Conservation (phyloP, 345 rosid genomes). For the Brassica napus region Da-Ae NC_063445.1:48437501-48438000, state of each 20-base stretch:
- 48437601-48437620: neutral
- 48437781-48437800: neutral
- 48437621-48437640: neutral
- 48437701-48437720: neutral
- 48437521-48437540: neutral
- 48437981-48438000: neutral
- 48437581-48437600: neutral
- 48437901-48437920: neutral
- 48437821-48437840: neutral
- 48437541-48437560: neutral
- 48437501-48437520: neutral
- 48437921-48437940: neutral
- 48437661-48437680: neutral
- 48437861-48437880: neutral
- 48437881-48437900: conserved; percentile 1
- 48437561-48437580: neutral
- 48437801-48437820: neutral
- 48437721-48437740: neutral
- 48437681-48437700: neutral
- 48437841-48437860: neutral
- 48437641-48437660: neutral
- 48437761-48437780: conserved; percentile 1
- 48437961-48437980: neutral
- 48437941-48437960: neutral
- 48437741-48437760: neutral